phyloP scores from a whole-genome alignment of 768 basidiomycete genomes.

The Jaapia argillacea region DNA sequence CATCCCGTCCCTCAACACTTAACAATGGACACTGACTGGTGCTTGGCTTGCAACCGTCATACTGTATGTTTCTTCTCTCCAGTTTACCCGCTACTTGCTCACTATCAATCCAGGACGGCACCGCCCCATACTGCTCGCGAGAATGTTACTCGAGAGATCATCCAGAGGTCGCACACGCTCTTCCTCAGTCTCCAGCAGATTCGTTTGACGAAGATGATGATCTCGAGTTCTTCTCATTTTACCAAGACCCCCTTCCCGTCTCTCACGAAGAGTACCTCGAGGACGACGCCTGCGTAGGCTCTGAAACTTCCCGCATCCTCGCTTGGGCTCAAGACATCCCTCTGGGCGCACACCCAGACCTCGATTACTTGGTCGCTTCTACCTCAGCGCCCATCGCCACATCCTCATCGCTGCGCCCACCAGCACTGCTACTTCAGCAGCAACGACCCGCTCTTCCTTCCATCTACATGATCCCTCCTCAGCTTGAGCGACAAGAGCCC shows the following conservation, averaged over 20 bases:
- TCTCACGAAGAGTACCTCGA: slow-evolving; percentile 1
- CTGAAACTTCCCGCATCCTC: slow-evolving; percentile 31
- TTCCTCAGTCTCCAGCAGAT: slow-evolving; percentile 7
- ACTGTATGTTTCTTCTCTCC: slow-evolving; percentile 31
- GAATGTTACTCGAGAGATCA: slow-evolving; percentile 28
- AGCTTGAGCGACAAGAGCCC: slow-evolving; percentile 9
- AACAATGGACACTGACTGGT: slow-evolving; percentile 63
- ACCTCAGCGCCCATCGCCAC: background rate
- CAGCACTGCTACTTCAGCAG: background rate
- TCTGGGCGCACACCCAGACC: slow-evolving; percentile 7
- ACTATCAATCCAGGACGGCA: slow-evolving; percentile 20
- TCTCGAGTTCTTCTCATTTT: slow-evolving; percentile 3
- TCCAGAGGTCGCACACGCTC: slow-evolving; percentile 6
- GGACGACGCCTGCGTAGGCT: slow-evolving; percentile 24
- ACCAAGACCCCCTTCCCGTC: slow-evolving; percentile 3
- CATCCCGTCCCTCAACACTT: slow-evolving; percentile 13
- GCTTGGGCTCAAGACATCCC: slow-evolving; percentile 25
- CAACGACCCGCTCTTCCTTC: slow-evolving; percentile 9
- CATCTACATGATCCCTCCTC: slow-evolving; percentile 9
- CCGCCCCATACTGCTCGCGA: slow-evolving; percentile 44
- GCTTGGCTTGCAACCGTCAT: slow-evolving; percentile 52
- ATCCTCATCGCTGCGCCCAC: slow-evolving; percentile 6
- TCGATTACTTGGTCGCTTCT: background rate
- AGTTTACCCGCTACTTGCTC: slow-evolving; percentile 12
- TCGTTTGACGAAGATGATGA: slow-evolving; percentile 6